Conservation (phyloP, 1,284 basidiomycete genomes). For the Ustilago shanxiensis region DNA sequence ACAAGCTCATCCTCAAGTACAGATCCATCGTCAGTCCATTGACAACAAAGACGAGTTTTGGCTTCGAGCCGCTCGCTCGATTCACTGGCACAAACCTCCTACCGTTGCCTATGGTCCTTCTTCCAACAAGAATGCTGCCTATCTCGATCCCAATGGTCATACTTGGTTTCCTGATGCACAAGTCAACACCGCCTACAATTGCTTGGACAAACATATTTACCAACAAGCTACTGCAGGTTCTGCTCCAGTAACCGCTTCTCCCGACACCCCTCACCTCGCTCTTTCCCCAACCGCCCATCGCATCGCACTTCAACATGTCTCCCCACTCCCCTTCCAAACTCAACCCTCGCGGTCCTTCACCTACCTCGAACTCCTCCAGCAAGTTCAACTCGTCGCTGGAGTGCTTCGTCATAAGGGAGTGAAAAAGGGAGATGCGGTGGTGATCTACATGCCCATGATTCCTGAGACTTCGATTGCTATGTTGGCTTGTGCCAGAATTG, state of each 20-base stretch:
- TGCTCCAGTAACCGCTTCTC: slow-evolving; percentile 48
- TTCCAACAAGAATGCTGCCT: slow-evolving; percentile 22
- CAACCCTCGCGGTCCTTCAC: slow-evolving; percentile 50
- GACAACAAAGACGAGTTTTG: slow-evolving; percentile 52
- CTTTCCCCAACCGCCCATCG: slow-evolving; percentile 44
- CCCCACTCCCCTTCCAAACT: slow-evolving; percentile 57
- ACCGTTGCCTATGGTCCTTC: slow-evolving; percentile 47
- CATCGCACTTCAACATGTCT: slow-evolving; percentile 58
- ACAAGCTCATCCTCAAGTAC: slow-evolving; percentile 45
- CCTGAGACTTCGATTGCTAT: slow-evolving; percentile 65
- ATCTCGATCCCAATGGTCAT: slow-evolving; percentile 36
- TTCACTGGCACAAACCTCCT: slow-evolving; percentile 61
- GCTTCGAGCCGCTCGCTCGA: slow-evolving; percentile 49
- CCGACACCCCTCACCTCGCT: slow-evolving; percentile 54
- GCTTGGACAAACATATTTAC: slow-evolving; percentile 51
- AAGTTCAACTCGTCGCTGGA: slow-evolving; percentile 62
- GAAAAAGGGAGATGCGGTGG: slow-evolving; percentile 62
- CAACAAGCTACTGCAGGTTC: slow-evolving; percentile 30
- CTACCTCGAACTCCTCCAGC: slow-evolving; percentile 58
- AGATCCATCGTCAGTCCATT: slow-evolving; percentile 55
- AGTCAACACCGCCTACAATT: slow-evolving; percentile 56
- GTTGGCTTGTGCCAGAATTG: slow-evolving; percentile 65
- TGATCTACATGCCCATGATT: slow-evolving; percentile 69
- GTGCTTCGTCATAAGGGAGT: slow-evolving; percentile 59
- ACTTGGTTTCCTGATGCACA: slow-evolving; percentile 60